A percentile compares a stretch with the other conserved stretches of the same genome.
Conservation (phyloP, 2,329 filamentous ascomycete species). For the Xylariales sp. region DNA sequence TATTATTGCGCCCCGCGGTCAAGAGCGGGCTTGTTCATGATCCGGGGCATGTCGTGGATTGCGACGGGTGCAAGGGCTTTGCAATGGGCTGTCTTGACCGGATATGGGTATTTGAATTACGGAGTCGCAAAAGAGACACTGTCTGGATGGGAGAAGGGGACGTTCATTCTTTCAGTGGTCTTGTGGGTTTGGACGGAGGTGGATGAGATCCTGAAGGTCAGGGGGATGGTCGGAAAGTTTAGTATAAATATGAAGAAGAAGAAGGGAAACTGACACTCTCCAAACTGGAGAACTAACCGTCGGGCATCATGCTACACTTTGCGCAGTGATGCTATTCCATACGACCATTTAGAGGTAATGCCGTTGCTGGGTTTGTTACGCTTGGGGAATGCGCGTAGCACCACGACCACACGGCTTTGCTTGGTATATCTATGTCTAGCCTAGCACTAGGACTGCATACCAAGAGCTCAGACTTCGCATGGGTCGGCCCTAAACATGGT, state of each 20-base stretch:
- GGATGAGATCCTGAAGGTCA: constrained; percentile 4
- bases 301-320: no score
- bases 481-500: no score
- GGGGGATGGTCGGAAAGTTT: constrained; percentile 5
- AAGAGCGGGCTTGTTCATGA: background rate
- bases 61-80: background rate
- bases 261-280: no score
- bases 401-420: no score
- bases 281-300: no score
- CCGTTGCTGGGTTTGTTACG: no score
- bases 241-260: background rate
- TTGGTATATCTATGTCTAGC: no score
- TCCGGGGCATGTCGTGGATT: background rate
- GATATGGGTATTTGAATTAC: background rate
- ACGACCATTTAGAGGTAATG: no score
- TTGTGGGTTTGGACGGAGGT: constrained; percentile 5
- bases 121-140: background rate
- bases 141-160: background rate
- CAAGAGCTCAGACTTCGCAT: no score
- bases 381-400: no score
- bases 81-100: background rate
- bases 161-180: background rate
- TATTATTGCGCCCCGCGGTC: constrained; percentile 3
- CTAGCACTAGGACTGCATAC: no score
- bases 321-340: no score